Evolutionary conservation across 2,329 filamentous ascomycete genomes (phyloP).

Genomic region (Laburnicola sp.): DNA sequence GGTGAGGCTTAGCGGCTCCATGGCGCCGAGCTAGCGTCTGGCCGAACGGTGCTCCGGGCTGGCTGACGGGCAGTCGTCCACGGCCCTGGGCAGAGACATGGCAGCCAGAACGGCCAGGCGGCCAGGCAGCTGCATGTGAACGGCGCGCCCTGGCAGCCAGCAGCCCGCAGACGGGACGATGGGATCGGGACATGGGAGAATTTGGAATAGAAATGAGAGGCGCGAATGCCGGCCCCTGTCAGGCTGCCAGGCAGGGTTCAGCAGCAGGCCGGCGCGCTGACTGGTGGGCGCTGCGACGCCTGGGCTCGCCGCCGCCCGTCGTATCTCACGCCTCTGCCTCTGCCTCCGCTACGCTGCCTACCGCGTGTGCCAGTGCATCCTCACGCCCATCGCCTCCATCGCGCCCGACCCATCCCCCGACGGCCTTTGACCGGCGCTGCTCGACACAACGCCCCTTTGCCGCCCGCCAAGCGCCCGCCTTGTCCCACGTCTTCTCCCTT

Average conservation of each 20-base stretch:
- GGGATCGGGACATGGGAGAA: neutral
- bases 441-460: constrained; percentile 6
- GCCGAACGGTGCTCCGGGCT: no score
- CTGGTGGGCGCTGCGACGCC: constrained; percentile 7
- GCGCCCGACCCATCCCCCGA: neutral
- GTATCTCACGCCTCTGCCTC: constrained; percentile 1
- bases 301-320: neutral
- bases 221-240: no score
- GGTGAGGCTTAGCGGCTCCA: no score
- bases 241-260: no score
- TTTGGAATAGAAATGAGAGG: neutral
- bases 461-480: constrained; percentile 18
- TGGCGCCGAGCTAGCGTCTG: no score
- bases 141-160: no score
- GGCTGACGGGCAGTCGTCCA: no score
- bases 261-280: constrained; percentile 5
- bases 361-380: neutral
- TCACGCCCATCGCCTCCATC: constrained; percentile 3
- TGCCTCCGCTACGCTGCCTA: neutral
- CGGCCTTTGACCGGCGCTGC: constrained; percentile 1
- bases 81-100: no score
- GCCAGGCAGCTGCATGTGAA: no score
- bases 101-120: no score
- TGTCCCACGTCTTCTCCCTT: constrained; percentile 16
- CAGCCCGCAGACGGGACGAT: no score